Evolutionary conservation across 2,329 filamentous ascomycete species (phyloP), one percentile per base, ranked within the genome.

Genomic region (Penicillium sp.): DNA sequence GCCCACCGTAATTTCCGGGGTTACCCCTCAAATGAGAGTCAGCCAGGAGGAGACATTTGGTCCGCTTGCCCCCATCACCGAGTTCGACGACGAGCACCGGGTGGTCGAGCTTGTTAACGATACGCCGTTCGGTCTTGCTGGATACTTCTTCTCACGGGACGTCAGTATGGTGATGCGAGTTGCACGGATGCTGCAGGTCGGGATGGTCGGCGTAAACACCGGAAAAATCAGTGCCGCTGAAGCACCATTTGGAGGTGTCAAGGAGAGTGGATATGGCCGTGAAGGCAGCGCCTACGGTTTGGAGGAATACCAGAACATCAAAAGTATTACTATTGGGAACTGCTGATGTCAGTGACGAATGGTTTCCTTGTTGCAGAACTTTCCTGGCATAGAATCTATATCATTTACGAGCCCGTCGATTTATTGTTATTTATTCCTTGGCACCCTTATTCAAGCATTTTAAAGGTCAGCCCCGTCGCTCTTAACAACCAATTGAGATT

Each of bases 41-140:
- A 53, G 61, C 27, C 57, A 58, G 14, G 49, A 58, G 9, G 41
- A 55, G 25, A 58, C 58, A 35, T 50, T 41, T 11, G 30, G 35
- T 6, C 47, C 47, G 11, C 40, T 49, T 7, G 42, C 42, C 8
- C 27, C 41, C 8, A 44, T 49, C 24, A 27, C 38, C 16, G 22
- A 28, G 3, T 49, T 44, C 18, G 22, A 22, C 3, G 22, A 11
- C 9, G 47, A 49, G 24, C n/a, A 44, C 11, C 31, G 44, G 28
- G 47, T 38, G 2, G 39, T 49, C 20, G 24, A 22, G 3, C n/a
- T 38, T 2, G 47, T 40, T 10, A 44, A 44, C n/a, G 42, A 27
- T 9, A 28, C 41, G 11, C 40, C 44, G 20, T 28, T 42, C 10
- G 47, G 40, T 2, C 30, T 49, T 7, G 47, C 47, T 7, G 41